Evolutionary conservation across 1,139 yeast genomes (phyloP), one percentile per base, ranked within the genome.

Genomic region (Debaryomyces nepalensis): DNA sequence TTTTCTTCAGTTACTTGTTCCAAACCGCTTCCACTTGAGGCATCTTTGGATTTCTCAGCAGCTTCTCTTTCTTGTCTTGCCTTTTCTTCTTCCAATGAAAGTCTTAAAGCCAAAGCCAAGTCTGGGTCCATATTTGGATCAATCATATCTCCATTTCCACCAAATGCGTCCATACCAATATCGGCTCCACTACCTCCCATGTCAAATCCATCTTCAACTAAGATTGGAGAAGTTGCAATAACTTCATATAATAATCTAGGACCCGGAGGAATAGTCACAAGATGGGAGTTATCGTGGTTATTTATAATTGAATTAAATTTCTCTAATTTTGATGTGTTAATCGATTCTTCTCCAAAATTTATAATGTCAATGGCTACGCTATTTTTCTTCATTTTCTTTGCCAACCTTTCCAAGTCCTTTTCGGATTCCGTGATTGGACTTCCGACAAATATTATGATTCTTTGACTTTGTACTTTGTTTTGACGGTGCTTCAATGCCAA

Each of bases 81-180:
- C 57, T 81, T 82, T 57, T 87, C 95, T 58, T 87, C 96, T 58
- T 87, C 95, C 49, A 87, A 72, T 2, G 95, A 86, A 66, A 87
- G 78, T 57, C 95, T 77, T 55, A 93, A 79, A 0, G 98, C 99
- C 73, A 93, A 77, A 1, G 98, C 99, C 59, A 93, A 80, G 64
- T 95, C 99, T 19, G 99, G 99, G 57, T 93, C 99, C 82, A 88
- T 87, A 52, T 84, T 83, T 21, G 97, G 95, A 64, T 93, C 98
- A 29, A 84, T 79, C 39, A 87, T 84, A 38, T 73, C 79, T 31
- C 73, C 76, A 24, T 69, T 70, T 43, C 68, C 73, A 16, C 75
- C 81, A 50, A 70, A 75, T 18, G 68, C 75, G 43, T 66, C 76
- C 35, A 59, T 68, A 29, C 73, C 76, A 46, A 55, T 55, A 22